Base-by-base conservation (phyloP, 805 yeast genomes). In the Ogataea parapolymorpha region DNA sequence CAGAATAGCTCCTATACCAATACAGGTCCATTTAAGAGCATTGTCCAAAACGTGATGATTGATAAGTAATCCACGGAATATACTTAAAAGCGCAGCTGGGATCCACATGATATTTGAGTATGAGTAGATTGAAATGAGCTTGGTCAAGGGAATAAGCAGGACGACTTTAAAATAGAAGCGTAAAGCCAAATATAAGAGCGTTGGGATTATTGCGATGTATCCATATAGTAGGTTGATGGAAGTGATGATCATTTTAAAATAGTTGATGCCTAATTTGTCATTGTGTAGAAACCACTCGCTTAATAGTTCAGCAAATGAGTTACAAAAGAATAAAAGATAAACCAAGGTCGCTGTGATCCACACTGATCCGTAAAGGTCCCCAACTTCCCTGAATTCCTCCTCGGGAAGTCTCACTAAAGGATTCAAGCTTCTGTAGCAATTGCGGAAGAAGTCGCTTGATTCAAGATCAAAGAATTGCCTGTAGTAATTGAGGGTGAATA, bases 321-420 rank as follows among this genome's bases (percentile, higher is more conserved):
- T 76, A 32, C 89, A 74, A 43, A 88, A 80, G 63, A 89, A 89
- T 59, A 86, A 70, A 24, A 82, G 67, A 49, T 85, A 77, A 1
- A 86, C 78, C 36, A 87, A 76, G 0, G 95, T 83, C 0, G 89
- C 88, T 10, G 91, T 85, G 32, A 90, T 80, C 98, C 98, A 90
- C 14, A 88, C 68, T 6, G 95, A 84, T 0, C 96, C 96, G 60
- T 88, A 91, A 39, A 90, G 65, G 55, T 90, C 98, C 3, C 82
- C 77, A 39, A 49, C 42, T 12, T 70, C 68, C 28, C 70, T 69
- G 68, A 50, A 68, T 50, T 47, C 63, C 16, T 54, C 70, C 25
- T 61, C 68, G 11, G 51, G 32, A 8, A 61, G 56, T 12, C 54
- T 46, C 49, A 63, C 54, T 29, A 72, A 49, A 13, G 90, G 85